Base-by-base conservation (phyloP, 768 basidiomycete genomes). In the Boletus insuetus region DNA sequence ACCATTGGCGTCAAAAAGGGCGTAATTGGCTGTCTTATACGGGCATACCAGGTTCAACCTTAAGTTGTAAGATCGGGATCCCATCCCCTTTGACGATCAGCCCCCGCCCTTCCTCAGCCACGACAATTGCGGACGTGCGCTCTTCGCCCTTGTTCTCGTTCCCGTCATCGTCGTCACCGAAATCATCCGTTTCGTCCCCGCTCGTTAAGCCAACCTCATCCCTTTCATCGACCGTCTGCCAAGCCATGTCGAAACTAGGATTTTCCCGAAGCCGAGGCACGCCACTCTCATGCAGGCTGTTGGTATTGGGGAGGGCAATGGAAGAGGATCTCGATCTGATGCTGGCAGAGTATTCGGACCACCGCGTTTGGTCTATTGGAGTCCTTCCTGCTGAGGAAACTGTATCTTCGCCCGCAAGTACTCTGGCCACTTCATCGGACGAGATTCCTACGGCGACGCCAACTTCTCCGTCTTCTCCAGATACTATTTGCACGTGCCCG, bases 81-180 rank as follows among this genome's bases (percentile, higher is more conserved):
- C 80, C 83, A 55, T 86, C 83, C 17, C 85, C 87, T 54, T 82
- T 84, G 0, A 92, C 86, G 57, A 94, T 91, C 63, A 91, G 73
- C n/a, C 88, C 89, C 43, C 86, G 82, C 19, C 91, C 90, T 74
- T 92, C 88, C 61, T 93, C 90, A 31, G 87, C 91, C 47, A 93
- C 77, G 54, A 92, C 83, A 45, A 83, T 78, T 14, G 89, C 89
- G 49, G 87, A 83, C 0, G 91, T 91, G 49, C 86, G 80, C 62
- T 90, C 87, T 49, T 88, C 86, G 38, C 82, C 79, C 16, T 75
- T 76, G 32, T 76, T 73, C n/a, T 80, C 77, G 9, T 75, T 69
- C 6, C 75, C 76, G 7, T 81, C 81, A 39, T 78, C 76, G 26
- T 79, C 81, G 24, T 77, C 79, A 12, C 70, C 86, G 74, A 79